Conservation (phyloP, 805 yeast species). For the Phaffomyces opuntiae region DNA sequence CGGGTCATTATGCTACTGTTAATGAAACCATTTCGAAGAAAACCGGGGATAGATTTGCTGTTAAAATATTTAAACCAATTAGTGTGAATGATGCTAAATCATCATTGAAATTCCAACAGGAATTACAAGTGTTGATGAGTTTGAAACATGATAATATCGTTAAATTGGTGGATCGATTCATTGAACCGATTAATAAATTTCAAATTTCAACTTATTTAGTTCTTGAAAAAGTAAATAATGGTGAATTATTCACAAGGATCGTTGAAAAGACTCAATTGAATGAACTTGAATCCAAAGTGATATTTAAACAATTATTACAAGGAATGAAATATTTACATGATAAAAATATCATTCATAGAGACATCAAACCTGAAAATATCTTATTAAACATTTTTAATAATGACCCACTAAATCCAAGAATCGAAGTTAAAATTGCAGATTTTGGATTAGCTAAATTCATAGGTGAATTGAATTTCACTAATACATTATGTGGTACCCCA, state of each 20-base stretch:
- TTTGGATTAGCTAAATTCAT: conserved; percentile 61
- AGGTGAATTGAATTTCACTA: conserved; percentile 68
- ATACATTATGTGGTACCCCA: conserved; percentile 80
- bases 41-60: conserved; percentile 60
- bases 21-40: conserved; percentile 55
- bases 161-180: conserved; percentile 50
- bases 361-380: conserved; percentile 74
- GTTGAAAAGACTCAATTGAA: conserved; percentile 54
- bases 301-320: conserved; percentile 56
- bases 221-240: conserved; percentile 65
- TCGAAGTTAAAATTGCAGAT: conserved; percentile 72
- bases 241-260: conserved; percentile 69
- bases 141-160: conserved; percentile 69
- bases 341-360: conserved; percentile 67
- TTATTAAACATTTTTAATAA: conserved; percentile 43
- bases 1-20: conserved; percentile 80
- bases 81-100: conserved; percentile 33
- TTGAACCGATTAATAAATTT: conserved; percentile 43
- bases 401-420: conserved; percentile 13
- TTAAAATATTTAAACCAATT: conserved; percentile 64
- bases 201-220: conserved; percentile 49
- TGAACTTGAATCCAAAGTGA: conserved; percentile 54
- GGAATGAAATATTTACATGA: conserved; percentile 66
- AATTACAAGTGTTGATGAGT: conserved; percentile 55
- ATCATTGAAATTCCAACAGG: conserved; percentile 48